Base-by-base conservation (phyloP, 345 rosid genomes). In the Salix exigua region DNA sequence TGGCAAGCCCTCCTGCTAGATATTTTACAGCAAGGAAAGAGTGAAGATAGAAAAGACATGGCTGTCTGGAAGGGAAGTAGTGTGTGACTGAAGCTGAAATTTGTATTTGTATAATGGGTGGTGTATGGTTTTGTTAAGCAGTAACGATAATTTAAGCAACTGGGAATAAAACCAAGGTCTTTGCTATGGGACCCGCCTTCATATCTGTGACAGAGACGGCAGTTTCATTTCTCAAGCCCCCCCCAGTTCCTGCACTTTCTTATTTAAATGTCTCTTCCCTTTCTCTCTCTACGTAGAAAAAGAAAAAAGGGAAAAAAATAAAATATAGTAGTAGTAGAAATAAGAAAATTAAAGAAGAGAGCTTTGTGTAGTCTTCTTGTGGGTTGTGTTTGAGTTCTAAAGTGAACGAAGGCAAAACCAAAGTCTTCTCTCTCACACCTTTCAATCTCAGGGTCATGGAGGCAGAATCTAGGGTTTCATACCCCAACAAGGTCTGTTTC, bases 361-460 rank as follows among this genome's bases (percentile, higher is more conserved):
- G 77, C 76, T 83, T 86, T 90, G 92, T 84, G 78, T 11, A 40
- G 50, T 44, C 16, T 77, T 73, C 80, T 83, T 76, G 79, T 79
- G 87, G 85, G 75, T 23, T 75, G 68, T 83, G 86, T 81, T 90
- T 87, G 89, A 88, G 80, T 83, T 85, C 83, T 72, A 77, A 80
- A 80, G 30, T 19, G 3, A 68, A 75, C 82, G 72, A 78, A 44
- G 62, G 12, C 23, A n/a, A 60, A 81, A 78, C 86, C 86, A 71
- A 88, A 84, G 92, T 94, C 93, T 87, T 86, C 89, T 83, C 88
- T 82, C 87, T 89, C 97, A 91, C 96, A 85, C 90, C 88, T 87
- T 85, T 83, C 86, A 85, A 75, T 88, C 87, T 85, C 79, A 68
- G 79, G 77, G 55, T 75, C 78, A 69, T 79, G 74, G 82, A 23